Evolutionary conservation across 805 yeast species (phyloP), one percentile per base, ranked within the genome.

Genomic region (Candida chauliodis): DNA sequence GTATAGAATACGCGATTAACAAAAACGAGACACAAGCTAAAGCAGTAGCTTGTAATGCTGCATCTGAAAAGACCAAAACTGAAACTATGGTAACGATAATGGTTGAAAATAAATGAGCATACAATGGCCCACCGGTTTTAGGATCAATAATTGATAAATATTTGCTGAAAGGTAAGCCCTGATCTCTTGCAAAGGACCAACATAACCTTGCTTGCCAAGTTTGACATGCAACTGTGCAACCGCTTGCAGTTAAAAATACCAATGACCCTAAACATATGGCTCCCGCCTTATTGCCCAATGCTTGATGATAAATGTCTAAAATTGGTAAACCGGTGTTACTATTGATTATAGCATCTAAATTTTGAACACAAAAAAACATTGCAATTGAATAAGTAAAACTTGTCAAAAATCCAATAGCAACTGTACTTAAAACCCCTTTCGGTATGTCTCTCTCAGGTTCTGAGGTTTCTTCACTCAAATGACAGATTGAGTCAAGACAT

Each of bases 121-220:
- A 61, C 31, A 66, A 49, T 14, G 71, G 71, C 13, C 66, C 61
- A 9, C 67, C 66, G 38, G 56, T 43, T 41, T 59, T 61, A 21
- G 66, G 64, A 52, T 64, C 62, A 16, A 66, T 56, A 23, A 55
- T 51, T n/a, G 63, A 47, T 48, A 61, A 61, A 47, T 58, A 55
- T 47, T 61, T 62, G 44, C 69, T 63, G 34, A 53, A 58, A n/a
- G 71, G 71, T 48, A 66, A 58, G 9, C 71, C 71, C 40, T 62
- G 59, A 56, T 66, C 71, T 56, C 71, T 59, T 34, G 66, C 56
- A 49, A 66, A 66, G 8, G 69, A 61, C 70, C 70, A 66, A 47
- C 69, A 63, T 42, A 66, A 53, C 52, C 71, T 56, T 18, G 70
- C 62, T 55, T 66, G 71, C 70, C 69, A 66, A 17, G 71, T 66